These are phyloP conservation scores for Trichosporon faecale DNA, from an alignment of 1,284 basidiomycete species.

Conservation along the genomic window DNA sequence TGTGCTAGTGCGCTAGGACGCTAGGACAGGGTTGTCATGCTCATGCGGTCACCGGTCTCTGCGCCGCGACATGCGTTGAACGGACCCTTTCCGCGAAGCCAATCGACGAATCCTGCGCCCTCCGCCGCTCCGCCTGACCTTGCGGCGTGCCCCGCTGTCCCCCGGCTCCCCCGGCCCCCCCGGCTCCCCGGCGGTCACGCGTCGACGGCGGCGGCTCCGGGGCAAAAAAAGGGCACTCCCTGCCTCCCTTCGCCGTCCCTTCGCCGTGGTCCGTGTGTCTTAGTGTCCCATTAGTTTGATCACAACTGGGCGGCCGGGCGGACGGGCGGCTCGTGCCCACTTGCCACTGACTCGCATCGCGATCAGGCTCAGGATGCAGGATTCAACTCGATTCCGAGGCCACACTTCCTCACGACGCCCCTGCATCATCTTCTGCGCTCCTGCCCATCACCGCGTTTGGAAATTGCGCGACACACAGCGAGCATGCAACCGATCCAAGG, in stretches of 20 bases:
- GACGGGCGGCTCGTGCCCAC: background rate
- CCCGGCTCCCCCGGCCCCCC: background rate
- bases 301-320: background rate
- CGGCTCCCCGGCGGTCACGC: background rate
- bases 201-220: background rate
- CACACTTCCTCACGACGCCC: background rate
- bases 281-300: background rate
- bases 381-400: background rate
- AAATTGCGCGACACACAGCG: constrained; percentile 4
- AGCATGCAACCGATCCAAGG: background rate
- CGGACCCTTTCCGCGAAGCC: constrained; percentile 4
- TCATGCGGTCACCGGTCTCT: background rate
- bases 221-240: background rate
- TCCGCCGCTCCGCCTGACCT: background rate
- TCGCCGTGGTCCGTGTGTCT: constrained; percentile 3
- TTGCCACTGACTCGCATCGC: background rate
- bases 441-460: constrained; percentile 4
- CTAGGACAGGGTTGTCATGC: constrained; percentile 3
- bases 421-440: background rate
- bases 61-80: constrained; percentile 6
- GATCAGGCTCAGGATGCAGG: background rate
- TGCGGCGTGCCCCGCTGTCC: too few species aligned
- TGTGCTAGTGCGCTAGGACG: background rate
- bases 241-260: too few species aligned
- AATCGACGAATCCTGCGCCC: background rate